Evolutionary conservation across 2,329 filamentous ascomycete genomes (phyloP), one percentile per base, ranked within the genome.

Genomic region (Alternaria sp.): DNA sequence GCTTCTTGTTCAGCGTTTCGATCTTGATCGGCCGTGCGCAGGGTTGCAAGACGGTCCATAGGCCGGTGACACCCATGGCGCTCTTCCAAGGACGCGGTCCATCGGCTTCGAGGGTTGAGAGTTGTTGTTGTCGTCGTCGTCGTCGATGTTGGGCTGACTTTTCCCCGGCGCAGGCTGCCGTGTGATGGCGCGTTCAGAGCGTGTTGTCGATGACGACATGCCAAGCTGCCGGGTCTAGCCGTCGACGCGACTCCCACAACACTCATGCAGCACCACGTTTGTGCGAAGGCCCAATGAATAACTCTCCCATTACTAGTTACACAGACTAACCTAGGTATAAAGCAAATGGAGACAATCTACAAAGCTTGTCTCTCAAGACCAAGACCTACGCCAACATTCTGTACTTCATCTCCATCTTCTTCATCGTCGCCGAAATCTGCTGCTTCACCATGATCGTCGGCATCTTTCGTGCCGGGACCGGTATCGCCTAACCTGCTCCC

Each of bases 11-110:
- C 60, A 99, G 88, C 13, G 94, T 97, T 70, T 96, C 93, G 70
- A 99, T 90, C 78, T 97, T 97, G 63, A 96, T 96, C 21, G 95
- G 96, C 36, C 95, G 90, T 46, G 95, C 95, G 75, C 93, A 97
- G 44, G 95, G 95, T 80, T 97, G 92, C 65, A 98, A 84, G 51
- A 99, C 92, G 63, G 92, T 94, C 95, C 95, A 99, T 66, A 99
- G 91, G 66, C 93, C 93, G 74, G 94, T 97, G 65, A 99, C 95
- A 88, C 95, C 95, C 95, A 99, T 99, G 73, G 59, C 49, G 57
- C 58, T 17, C 36, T 51, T 29, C 44, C 40, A 56, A 39, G 39
- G 37, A 24, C 45, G 28, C 33, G 6, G 39, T 57, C 67, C 69
- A 73, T 73, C 37, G 53, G 57, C 41, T 36, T 46, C 4, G 11